Evolutionary conservation across 176 grass and related monocot species (phyloP).

Genomic region (Bromus sterilis): DNA sequence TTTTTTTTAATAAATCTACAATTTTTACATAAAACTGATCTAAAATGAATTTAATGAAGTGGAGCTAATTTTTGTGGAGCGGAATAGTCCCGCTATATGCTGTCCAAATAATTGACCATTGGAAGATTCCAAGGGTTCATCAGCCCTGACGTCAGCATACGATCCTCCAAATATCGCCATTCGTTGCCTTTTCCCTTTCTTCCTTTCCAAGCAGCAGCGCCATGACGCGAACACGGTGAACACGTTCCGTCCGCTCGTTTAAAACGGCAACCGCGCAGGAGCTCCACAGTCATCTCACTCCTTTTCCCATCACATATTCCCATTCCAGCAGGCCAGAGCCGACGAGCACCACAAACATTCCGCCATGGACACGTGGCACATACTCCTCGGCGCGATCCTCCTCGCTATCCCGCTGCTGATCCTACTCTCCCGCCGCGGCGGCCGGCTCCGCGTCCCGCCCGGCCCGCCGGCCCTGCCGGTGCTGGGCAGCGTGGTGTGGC

Average conservation of each 20-base stretch:
- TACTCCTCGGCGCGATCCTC: background rate
- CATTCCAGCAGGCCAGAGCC: background rate
- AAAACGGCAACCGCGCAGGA: background rate
- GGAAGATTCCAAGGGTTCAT: background rate
- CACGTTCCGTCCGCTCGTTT: background rate
- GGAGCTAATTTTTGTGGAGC: too few species aligned
- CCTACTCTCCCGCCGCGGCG: background rate
- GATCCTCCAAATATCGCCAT: background rate
- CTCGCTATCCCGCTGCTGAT: background rate
- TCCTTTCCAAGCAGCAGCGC: background rate
- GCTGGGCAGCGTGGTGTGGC: constrained; percentile 1
- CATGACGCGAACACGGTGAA: background rate
- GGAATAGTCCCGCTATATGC: too few species aligned
- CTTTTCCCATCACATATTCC: too few species aligned
- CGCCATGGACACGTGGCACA: background rate
- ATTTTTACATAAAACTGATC: too few species aligned
- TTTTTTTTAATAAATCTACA: too few species aligned
- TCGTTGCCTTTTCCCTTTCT: background rate
- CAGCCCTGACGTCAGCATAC: background rate
- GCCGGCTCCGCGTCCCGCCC: background rate
- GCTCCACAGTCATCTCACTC: background rate
- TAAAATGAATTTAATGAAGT: too few species aligned
- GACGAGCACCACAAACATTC: background rate
- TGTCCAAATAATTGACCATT: background rate
- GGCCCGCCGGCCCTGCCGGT: background rate